phyloP scores from a whole-genome alignment of 2,329 filamentous ascomycete genomes.

The Monosporascus sp. region DNA sequence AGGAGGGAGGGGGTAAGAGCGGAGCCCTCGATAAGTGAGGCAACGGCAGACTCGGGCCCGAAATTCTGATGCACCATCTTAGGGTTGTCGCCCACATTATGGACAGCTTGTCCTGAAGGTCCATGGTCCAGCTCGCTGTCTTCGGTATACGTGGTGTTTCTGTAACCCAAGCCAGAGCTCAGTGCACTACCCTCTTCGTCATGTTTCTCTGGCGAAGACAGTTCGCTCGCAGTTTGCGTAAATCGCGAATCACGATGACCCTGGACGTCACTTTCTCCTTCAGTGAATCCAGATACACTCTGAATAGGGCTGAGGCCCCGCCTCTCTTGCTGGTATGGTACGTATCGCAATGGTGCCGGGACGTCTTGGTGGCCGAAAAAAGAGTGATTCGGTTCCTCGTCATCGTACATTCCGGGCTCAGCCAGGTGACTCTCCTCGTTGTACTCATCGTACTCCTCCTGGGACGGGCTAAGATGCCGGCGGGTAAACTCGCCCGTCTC shows the following conservation, averaged over 20 bases:
- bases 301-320: conserved; percentile 83
- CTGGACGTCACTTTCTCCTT: conserved; percentile 58
- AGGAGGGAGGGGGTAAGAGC: conserved; percentile 63
- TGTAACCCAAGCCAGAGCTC: conserved; percentile 53
- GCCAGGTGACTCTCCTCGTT: conserved; percentile 35
- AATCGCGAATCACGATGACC: conserved; percentile 53
- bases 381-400: conserved; percentile 36
- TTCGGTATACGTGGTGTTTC: conserved; percentile 45
- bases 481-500: conserved; percentile 44
- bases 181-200: conserved; percentile 53
- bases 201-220: conserved; percentile 60
- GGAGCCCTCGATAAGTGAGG: conserved; percentile 78
- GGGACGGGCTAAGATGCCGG: conserved; percentile 30
- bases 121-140: conserved; percentile 55
- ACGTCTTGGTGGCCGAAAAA: conserved; percentile 59
- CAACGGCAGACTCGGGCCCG: conserved; percentile 83
- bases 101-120: conserved; percentile 65
- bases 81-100: conserved; percentile 66
- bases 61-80: conserved; percentile 68
- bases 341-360: conserved; percentile 58
- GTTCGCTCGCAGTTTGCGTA: conserved; percentile 42
- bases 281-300: conserved; percentile 82
- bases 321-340: conserved; percentile 64
- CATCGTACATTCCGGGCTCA: conserved; percentile 33
- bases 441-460: conserved; percentile 37